Evolutionary conservation across 352 stramenopile species (phyloP).

Genomic region (Peronospora farinosa): DNA sequence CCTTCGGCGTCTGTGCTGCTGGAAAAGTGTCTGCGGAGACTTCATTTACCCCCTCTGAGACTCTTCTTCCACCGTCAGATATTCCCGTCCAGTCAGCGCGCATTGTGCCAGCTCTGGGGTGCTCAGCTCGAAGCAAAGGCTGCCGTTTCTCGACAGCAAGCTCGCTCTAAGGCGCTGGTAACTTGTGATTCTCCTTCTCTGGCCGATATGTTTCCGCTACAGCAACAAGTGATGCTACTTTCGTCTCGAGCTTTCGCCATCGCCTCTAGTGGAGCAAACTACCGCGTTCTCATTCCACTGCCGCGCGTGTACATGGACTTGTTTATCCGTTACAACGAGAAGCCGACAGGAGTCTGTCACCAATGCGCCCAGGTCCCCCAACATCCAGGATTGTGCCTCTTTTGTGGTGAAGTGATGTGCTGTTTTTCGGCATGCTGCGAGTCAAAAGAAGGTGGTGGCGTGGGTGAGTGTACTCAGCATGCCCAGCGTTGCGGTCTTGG

Average conservation of each 20-base stretch:
- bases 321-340: constrained; percentile 76
- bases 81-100: constrained; percentile 50
- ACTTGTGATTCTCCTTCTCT: constrained; percentile 3
- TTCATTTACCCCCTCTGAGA: constrained; percentile 63
- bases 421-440: constrained; percentile 75
- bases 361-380: constrained; percentile 56
- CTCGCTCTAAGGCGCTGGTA: constrained; percentile 17
- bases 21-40: constrained; percentile 39
- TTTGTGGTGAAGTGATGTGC: constrained; percentile 69
- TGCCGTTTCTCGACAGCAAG: constrained; percentile 47
- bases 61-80: constrained; percentile 61
- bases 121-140: constrained; percentile 66
- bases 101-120: constrained; percentile 63
- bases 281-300: constrained; percentile 37
- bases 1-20: constrained; percentile 26
- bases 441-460: constrained; percentile 33
- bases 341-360: constrained; percentile 43
- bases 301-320: constrained; percentile 78
- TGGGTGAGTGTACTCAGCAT: constrained; percentile 76
- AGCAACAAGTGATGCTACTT: constrained; percentile 26
- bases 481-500: constrained; percentile 58
- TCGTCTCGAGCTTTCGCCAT: constrained; percentile 19
- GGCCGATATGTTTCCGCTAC: constrained; percentile 22
- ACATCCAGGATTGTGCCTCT: constrained; percentile 69
- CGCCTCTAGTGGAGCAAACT: constrained; percentile 9